Evolutionary conservation across 768 basidiomycete genomes (phyloP), one percentile per base, ranked within the genome.

Genomic region (Hydnum rufescens): DNA sequence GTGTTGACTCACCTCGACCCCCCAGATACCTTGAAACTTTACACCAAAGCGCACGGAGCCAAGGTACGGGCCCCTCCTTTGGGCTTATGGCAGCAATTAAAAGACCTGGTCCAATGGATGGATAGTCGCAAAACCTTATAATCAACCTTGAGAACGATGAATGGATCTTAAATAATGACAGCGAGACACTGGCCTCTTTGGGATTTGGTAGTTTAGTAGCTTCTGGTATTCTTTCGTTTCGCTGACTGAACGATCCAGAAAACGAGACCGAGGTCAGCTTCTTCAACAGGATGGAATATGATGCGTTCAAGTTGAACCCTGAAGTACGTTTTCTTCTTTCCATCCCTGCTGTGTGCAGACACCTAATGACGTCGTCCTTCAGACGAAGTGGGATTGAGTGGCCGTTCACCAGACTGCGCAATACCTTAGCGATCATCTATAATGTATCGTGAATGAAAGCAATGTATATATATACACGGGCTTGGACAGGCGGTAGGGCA

Each of bases 101-200:
- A n/a, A n/a, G n/a, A n/a, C n/a, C n/a, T 8, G 18, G 31, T 25
- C 34, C 23, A 46, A 42, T 26, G 44, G 28, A 39, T 30, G 42
- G 16, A 25, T 18, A 96, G 93, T 93, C 92, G 1, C 84, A 84
- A 30, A 97, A 99, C 67, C 72, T 99, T 28, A 96, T 99, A 65
- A 96, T 99, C 62, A 99, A 99, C 65, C 74, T 97, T 53, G 89
- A 95, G 61, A 76, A 92, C 60, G 93, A 97, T 54, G 84, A 88
- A 5, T 93, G 89, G 85, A 85, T 96, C 56, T 66, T 90, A 16
- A 67, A 74, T 46, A 77, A 88, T 57, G 80, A 80, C 36, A 62
- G 62, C 4, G 74, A 73, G 60, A 70, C 68, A 0, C 71, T 99
- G n/a, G 75, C 70, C 2, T 75, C 78, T 3, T 65, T 75, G 32